Base-by-base conservation (phyloP, 2,329 filamentous ascomycete species). In the Dothideomycetidae sp. region DNA sequence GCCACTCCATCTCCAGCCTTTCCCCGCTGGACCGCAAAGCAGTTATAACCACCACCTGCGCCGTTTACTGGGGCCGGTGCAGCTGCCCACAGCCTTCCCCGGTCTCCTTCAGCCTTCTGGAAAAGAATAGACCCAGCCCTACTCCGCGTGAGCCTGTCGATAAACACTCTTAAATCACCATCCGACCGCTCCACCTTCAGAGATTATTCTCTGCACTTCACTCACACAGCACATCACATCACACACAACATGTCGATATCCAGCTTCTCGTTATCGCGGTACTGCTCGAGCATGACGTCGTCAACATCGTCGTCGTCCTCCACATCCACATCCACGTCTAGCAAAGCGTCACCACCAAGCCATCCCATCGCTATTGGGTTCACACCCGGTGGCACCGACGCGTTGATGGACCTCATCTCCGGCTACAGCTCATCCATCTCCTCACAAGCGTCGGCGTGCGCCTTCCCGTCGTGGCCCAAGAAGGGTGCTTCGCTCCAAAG, bases 381-480 rank as follows among this genome's bases (percentile, higher is more conserved):
- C 41, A 41, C 41, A n/a, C 39, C 38, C 5, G 31, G 28, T n/a
- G 35, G 32, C 12, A 40, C 38, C 29, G 38, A 43, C 29, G 35
- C 41, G 16, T 30, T 43, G 14, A 29, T 43, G n/a, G 37, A 43
- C 35, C 41, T 41, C 33, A 41, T 40, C 29, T 36, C 37, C 37
- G 40, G 36, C 35, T 40, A 32, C 33, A 32, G 36, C 35, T 41
- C 36, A 10, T 41, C 29, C 36, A 32, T 34, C 28, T 31, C 40
- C 15, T 41, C 42, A 10, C 21, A 34, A 10, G 10, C 40, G 5
- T 43, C 41, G 16, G 38, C 42, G 17, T 35, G 36, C 28, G 44
- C 44, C 16, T 45, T 36, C 21, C 44, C 44, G 11, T 47, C 43
- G 10, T 47, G 45, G 45, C 44, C 44, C 13, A 40, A 41, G 13